Base-by-base conservation (phyloP, 2,329 filamentous ascomycete genomes). In the Penicillium sp. region DNA sequence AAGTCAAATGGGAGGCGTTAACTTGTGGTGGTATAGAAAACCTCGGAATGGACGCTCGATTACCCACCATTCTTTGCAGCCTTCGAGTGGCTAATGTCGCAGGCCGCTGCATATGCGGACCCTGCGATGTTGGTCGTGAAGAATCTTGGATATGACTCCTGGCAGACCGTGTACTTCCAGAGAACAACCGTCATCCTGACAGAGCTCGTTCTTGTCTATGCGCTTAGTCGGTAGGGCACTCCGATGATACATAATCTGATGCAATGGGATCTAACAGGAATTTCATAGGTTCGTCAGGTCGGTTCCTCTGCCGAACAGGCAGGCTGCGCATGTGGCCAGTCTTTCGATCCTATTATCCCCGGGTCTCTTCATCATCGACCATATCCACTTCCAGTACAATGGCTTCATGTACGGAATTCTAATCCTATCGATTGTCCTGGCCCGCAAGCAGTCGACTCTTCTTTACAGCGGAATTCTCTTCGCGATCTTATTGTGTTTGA, bases 361-460 rank as follows among this genome's bases (percentile, higher is more conserved):
- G 0, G 93, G 92, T 2, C 81, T 99, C 30, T 78, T 99, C 52
- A 95, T 99, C 67, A 97, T 99, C 69, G 93, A 99, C 66, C 93
- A 99, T 69, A 92, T 96, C 57, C 91, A 96, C 70, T 99, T 99
- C 70, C 93, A 99, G 76, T 99, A 99, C 76, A 99, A 99, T 75
- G 92, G 93, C 34, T 90, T 91, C 72, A 83, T 99, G 72, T 99
- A 97, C 68, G 93, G 93, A 31, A 76, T 97, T 36, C 77, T 99
- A 42, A 81, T 97, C 31, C 77, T 92, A 46, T 97, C 93, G 2
- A 79, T 99, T 40, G 87, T 95, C 1, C 75, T 95, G 51, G 89
- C 90, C 6, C 84, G 89, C 42, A 82, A 85, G 60, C 82, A 81
- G 64, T 86, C 86, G 2, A 87, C 87, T 0, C 76, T 93, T 29